Conservation (phyloP, 495 filamentous ascomycete species). For the Geopyxis carbonaria region DNA sequence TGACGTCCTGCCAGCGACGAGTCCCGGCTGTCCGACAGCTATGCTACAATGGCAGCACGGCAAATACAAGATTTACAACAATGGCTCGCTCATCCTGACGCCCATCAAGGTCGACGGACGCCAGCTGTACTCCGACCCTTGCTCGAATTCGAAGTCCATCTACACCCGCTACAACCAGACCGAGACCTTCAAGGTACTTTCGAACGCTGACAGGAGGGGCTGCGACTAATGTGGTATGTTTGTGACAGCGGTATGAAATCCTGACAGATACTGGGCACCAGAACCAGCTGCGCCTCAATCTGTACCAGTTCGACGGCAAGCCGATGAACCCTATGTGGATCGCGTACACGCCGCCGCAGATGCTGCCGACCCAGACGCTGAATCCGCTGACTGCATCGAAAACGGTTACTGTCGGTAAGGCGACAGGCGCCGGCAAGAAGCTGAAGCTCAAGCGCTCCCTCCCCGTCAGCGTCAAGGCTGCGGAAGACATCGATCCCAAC, state of each 20-base stretch:
- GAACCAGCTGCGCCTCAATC: conserved; percentile 46
- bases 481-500: conserved; percentile 35
- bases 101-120: conserved; percentile 56
- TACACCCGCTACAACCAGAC: conserved; percentile 57
- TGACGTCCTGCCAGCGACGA: conserved; percentile 31
- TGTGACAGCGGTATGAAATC: conserved; percentile 42
- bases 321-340: conserved; percentile 62
- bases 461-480: conserved; percentile 29
- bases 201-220: neutral
- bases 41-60: conserved; percentile 73
- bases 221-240: neutral
- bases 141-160: conserved; percentile 32
- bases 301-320: conserved; percentile 46
- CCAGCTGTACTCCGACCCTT: conserved; percentile 54
- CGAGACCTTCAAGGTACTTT: conserved; percentile 44
- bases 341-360: conserved; percentile 48
- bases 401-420: conserved; percentile 18
- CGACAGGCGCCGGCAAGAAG: conserved; percentile 18
- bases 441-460: conserved; percentile 23
- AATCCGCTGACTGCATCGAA: conserved; percentile 13
- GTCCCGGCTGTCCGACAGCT: conserved; percentile 47
- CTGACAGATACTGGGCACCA: conserved; percentile 44
- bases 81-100: conserved; percentile 40
- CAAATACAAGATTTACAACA: conserved; percentile 32
- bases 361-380: conserved; percentile 45